phyloP scores from a whole-genome alignment of 1,284 basidiomycete species.

The Porodaedalea pini region DNA sequence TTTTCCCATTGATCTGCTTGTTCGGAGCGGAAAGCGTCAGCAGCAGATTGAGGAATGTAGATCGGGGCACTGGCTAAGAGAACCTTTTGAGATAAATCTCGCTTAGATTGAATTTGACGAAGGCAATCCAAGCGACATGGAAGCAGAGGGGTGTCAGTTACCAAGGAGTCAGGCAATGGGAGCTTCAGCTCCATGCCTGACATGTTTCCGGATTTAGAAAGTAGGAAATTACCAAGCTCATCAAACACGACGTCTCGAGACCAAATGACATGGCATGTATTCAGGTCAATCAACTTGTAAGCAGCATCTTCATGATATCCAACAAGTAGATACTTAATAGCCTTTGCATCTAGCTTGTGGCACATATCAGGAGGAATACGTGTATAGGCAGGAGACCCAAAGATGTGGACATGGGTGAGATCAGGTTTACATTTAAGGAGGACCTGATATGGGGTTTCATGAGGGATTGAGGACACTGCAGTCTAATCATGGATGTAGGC shows the following conservation, averaged over 20 bases:
- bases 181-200: too few relatives aligned
- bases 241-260: background rate
- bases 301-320: background rate
- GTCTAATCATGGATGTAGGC: background rate
- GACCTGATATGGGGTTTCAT: background rate
- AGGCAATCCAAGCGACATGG: too few relatives aligned
- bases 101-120: too few relatives aligned
- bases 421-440: background rate
- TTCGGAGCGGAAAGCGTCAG: background rate
- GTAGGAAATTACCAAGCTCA: too few relatives aligned
- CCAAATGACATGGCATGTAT: background rate
- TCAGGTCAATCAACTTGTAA: background rate
- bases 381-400: background rate
- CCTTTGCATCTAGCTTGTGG: background rate
- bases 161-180: too few relatives aligned
- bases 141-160: too few relatives aligned
- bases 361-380: background rate
- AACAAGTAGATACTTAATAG: background rate
- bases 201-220: too few relatives aligned
- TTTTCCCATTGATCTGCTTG: background rate
- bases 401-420: background rate
- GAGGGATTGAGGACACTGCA: too few relatives aligned
- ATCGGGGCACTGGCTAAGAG: too few relatives aligned
- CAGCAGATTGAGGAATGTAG: background rate
- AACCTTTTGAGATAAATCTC: too few relatives aligned